These are phyloP conservation scores for Poa pratensis DNA, from an alignment of 176 grass and related monocot genomes.

Conservation along the genomic window DNA sequence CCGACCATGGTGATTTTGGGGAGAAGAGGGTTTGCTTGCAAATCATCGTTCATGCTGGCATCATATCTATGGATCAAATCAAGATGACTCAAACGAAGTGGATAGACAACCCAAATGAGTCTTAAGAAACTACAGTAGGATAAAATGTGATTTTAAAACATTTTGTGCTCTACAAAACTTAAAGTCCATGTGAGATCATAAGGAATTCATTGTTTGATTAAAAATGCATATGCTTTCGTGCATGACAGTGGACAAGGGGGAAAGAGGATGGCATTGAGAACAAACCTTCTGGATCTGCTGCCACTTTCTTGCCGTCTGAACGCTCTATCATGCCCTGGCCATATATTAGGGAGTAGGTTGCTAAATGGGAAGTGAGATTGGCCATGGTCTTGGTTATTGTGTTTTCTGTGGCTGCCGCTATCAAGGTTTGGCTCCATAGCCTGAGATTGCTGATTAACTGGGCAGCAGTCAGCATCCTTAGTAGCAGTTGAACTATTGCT, in stretches of 20 bases:
- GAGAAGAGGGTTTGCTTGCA: slow-evolving; percentile 67
- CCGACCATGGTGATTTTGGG: slow-evolving; percentile 97
- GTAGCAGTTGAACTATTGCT: slow-evolving; percentile 39
- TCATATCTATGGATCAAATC: slow-evolving; percentile 36
- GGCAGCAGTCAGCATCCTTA: slow-evolving; percentile 35
- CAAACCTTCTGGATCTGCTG: slow-evolving; percentile 46
- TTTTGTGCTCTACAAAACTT: background rate
- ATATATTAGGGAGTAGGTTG: slow-evolving; percentile 72
- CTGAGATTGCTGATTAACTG: slow-evolving; percentile 31
- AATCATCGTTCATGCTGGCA: slow-evolving; percentile 35
- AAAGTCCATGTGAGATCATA: background rate
- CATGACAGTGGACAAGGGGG: background rate
- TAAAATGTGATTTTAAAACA: background rate
- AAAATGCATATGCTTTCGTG: background rate
- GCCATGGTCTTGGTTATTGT: slow-evolving; percentile 40
- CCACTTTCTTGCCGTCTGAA: slow-evolving; percentile 45
- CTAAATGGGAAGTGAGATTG: slow-evolving; percentile 64
- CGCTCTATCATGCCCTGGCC: slow-evolving; percentile 54
- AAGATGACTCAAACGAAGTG: slow-evolving; percentile 31
- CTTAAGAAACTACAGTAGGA: background rate
- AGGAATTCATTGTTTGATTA: background rate
- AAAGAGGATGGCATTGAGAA: background rate
- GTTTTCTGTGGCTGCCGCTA: slow-evolving; percentile 25
- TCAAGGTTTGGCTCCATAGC: slow-evolving; percentile 36
- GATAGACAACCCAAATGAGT: background rate